These are phyloP conservation scores for Arthrobotrys pseudoclavata DNA, from an alignment of 2,329 filamentous ascomycete species.

Conservation along the genomic window DNA sequence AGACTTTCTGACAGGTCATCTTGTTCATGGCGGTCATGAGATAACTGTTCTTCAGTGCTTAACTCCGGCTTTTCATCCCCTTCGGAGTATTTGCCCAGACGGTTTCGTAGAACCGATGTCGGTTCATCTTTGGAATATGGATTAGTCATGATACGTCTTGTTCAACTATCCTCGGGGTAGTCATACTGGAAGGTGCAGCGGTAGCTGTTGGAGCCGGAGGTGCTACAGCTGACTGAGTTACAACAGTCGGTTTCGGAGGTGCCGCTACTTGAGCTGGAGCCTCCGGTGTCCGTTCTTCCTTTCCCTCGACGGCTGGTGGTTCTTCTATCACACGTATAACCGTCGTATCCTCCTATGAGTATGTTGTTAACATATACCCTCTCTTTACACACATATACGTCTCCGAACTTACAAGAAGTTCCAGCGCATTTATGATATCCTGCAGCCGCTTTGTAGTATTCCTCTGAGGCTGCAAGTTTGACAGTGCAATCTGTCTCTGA, in stretches of 20 bases:
- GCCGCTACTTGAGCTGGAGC: slow-evolving; percentile 2
- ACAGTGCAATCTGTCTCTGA: slow-evolving; percentile 49
- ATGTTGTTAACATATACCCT: neutral
- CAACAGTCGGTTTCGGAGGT: slow-evolving; percentile 21
- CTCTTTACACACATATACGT: neutral
- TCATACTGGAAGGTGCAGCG: slow-evolving; percentile 44
- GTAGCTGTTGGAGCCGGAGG: slow-evolving; percentile 31
- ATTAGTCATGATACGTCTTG: slow-evolving; percentile 5
- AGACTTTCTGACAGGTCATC: slow-evolving; percentile 85
- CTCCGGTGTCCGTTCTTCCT: slow-evolving; percentile 1
- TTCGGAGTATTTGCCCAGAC: slow-evolving; percentile 36
- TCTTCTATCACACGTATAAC: slow-evolving; percentile 51
- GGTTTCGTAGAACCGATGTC: slow-evolving; percentile 46
- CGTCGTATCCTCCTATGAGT: slow-evolving; percentile 50
- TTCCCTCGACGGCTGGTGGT: slow-evolving; percentile 11
- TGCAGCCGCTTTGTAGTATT: slow-evolving; percentile 40
- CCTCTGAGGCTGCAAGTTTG: slow-evolving; percentile 47
- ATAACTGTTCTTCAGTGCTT: slow-evolving; percentile 45
- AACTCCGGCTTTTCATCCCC: slow-evolving; percentile 34
- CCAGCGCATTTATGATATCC: slow-evolving; percentile 35
- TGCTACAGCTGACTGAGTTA: slow-evolving; percentile 15
- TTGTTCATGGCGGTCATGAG: slow-evolving; percentile 82
- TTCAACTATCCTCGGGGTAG: neutral
- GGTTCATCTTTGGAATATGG: slow-evolving; percentile 41
- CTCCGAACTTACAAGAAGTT: slow-evolving; percentile 33